Evolutionary conservation across 176 grass and related monocot genomes (phyloP).

Genomic region (Eragrostis nindensis): DNA sequence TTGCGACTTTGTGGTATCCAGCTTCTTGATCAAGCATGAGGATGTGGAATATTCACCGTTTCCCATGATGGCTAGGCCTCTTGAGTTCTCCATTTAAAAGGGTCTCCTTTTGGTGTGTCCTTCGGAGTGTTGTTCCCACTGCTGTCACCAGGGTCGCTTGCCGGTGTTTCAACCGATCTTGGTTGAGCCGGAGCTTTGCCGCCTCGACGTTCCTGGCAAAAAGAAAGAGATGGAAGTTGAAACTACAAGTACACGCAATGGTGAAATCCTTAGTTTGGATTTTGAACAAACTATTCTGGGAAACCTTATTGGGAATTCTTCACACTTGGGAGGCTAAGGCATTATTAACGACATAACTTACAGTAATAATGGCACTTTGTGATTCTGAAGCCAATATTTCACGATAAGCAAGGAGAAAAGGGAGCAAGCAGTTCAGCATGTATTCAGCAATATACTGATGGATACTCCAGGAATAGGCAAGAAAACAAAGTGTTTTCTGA

Average conservation of each 20-base stretch:
- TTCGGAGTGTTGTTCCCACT: constrained; percentile 58
- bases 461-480: not conserved
- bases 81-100: constrained; percentile 64
- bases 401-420: constrained; percentile 7
- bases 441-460: not conserved
- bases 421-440: not conserved
- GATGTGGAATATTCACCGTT: not conserved
- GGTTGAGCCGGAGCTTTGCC: constrained; percentile 63
- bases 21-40: constrained; percentile 22
- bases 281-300: not conserved
- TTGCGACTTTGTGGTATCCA: not conserved
- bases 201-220: constrained; percentile 62
- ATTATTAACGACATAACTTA: constrained; percentile 1
- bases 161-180: constrained; percentile 49
- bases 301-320: not conserved
- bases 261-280: not conserved
- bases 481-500: not conserved
- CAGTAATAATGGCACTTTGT: not conserved
- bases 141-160: constrained; percentile 53
- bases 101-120: constrained; percentile 47
- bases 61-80: constrained; percentile 38
- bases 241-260: not conserved
- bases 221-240: not conserved
- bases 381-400: constrained; percentile 8
- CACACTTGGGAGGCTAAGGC: not conserved